phyloP scores from a whole-genome alignment of 805 yeast genomes.

The Jamesozyma jinghongensis region DNA sequence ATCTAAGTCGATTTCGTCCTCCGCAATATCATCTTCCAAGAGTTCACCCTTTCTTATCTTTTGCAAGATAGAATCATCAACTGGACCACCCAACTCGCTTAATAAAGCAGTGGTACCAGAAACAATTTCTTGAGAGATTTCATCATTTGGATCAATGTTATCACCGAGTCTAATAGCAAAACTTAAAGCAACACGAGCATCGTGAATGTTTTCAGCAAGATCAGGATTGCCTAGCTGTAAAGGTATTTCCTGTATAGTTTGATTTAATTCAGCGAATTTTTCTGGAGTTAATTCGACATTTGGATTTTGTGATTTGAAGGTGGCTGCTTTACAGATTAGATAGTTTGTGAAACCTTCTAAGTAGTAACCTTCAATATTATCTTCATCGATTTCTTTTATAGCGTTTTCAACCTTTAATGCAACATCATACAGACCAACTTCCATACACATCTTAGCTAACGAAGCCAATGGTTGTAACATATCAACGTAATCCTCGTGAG shows the following conservation, averaged over 20 bases:
- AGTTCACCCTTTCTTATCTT: conserved; percentile 30
- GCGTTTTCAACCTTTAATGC: conserved; percentile 57
- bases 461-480: conserved; percentile 65
- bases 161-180: conserved; percentile 37
- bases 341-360: conserved; percentile 71
- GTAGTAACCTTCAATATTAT: conserved; percentile 71
- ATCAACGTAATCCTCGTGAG: conserved; percentile 46
- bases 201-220: conserved; percentile 20
- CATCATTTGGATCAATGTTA: conserved; percentile 33
- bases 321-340: conserved; percentile 35
- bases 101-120: conserved; percentile 45
- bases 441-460: conserved; percentile 66
- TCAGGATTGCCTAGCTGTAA: conserved; percentile 32
- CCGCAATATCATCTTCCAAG: conserved; percentile 31
- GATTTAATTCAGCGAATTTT: conserved; percentile 28
- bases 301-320: conserved; percentile 18
- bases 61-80: conserved; percentile 33
- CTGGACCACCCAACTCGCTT: conserved; percentile 52
- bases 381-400: conserved; percentile 74
- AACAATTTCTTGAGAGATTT: conserved; percentile 50
- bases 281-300: conserved; percentile 17
- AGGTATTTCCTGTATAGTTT: conserved; percentile 30
- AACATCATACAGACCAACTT: conserved; percentile 60
- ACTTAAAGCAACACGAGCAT: conserved; percentile 33
- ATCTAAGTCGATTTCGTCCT: conserved; percentile 14